Conservation (phyloP, 78 protist genomes). For the Blattamonas nauphoetae region DNA sequence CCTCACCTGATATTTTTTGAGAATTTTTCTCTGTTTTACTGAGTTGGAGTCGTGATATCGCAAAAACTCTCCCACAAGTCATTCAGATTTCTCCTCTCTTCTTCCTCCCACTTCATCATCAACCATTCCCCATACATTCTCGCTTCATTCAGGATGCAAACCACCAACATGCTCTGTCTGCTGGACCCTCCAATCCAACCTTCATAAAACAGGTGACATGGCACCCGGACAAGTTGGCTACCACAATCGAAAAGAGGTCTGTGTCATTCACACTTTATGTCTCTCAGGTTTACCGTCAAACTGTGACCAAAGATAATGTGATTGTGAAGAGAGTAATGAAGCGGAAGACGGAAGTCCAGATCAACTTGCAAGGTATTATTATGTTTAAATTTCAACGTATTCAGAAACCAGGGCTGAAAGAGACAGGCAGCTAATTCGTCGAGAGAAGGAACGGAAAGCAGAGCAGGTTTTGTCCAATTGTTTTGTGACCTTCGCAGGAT, state of each 20-base stretch:
- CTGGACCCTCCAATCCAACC: slow-evolving; percentile 83
- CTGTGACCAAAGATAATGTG: neutral
- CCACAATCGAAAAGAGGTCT: slow-evolving; percentile 24
- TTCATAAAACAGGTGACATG: slow-evolving; percentile 74
- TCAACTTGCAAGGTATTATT: neutral
- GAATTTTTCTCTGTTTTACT: neutral
- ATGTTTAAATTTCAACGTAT: neutral
- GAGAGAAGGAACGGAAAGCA: neutral
- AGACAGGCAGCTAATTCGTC: neutral
- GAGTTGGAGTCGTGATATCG: neutral
- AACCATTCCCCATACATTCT: no score
- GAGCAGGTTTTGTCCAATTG: neutral
- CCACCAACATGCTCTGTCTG: slow-evolving; percentile 35
- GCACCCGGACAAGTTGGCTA: slow-evolving; percentile 61
- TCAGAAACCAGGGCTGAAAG: neutral
- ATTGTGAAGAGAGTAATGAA: neutral
- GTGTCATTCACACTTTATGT: no score
- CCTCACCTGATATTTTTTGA: neutral
- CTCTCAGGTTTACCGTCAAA: neutral
- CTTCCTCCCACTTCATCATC: no score
- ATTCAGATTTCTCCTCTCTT: no score
- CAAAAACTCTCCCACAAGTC: no score
- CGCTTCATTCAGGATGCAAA: slow-evolving; percentile 54
- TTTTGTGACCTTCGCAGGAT: no score
- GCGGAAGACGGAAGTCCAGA: neutral